Base-by-base conservation (phyloP, 345 rosid species). In the Excoecaria cochinchinensis region DNA sequence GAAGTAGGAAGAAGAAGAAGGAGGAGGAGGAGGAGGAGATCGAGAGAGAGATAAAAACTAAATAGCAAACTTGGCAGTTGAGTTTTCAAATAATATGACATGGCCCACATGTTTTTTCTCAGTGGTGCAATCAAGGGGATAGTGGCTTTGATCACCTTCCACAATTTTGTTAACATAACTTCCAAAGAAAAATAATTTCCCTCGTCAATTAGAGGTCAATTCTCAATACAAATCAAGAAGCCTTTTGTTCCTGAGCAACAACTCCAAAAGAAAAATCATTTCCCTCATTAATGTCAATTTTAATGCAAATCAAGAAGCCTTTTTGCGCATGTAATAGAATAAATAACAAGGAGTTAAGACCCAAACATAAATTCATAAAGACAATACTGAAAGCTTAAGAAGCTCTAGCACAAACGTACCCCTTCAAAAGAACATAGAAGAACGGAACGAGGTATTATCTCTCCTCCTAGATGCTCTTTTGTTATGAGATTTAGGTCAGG, bases 361-460 rank as follows among this genome's bases (percentile, higher is more conserved):
- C 50, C 53, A 8, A 9, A 63, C 2, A 8, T 10, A 47, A 21
- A 50, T 11, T 31, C 39, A 76, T 16, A 39, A 22, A 22, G 22
- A 56, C 53, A 4, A 38, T 22, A 72, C 52, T 51, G 19, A 67
- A 69, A 64, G 9, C 46, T 14, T 65, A 56, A 47, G 66, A 69
- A 25, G 73, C 24, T 65, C 42, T 19, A 65, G 72, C 21, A 79
- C 44, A 72, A 70, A 38, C 87, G 78, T 93, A 94, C 98, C 97
- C 47, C 97, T 89, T 95, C 97, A 76, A 92, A 95, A 55, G 94
- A 85, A 85, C 97, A 95, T 15, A 91, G 88, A 65, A 95, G 94
- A 73, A 92, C 95, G 50, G 97, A 92, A 21, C 99, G 94, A 44
- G 99, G 97, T 70, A 92, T 92, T 61, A 95, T 95, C 85, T 95